phyloP scores from a whole-genome alignment of 352 stramenopile species.

The Plasmopara muralis region DNA sequence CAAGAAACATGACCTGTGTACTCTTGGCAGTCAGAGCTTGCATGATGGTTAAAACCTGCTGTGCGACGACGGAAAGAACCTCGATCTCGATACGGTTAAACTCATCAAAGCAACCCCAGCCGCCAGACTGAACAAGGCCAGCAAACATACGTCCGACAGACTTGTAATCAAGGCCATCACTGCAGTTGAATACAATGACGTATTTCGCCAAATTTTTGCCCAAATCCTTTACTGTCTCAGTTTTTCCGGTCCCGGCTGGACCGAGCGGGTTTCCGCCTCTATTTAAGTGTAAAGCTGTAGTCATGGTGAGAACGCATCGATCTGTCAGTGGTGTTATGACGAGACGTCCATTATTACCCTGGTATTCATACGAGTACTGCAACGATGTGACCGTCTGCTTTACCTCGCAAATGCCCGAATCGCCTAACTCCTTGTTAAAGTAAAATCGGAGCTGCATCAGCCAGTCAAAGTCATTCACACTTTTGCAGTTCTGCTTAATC shows the following conservation, averaged over 20 bases:
- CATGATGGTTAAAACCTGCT: slow-evolving; percentile 88
- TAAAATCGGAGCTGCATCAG: slow-evolving; percentile 86
- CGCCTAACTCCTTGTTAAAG: slow-evolving; percentile 78
- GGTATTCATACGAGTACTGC: slow-evolving; percentile 84
- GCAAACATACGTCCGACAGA: slow-evolving; percentile 91
- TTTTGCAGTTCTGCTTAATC: slow-evolving; percentile 91
- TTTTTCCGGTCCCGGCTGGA: slow-evolving; percentile 91
- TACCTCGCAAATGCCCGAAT: slow-evolving; percentile 78
- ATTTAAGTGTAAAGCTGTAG: slow-evolving; percentile 88
- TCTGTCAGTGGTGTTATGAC: slow-evolving; percentile 92
- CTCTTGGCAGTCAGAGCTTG: slow-evolving; percentile 76
- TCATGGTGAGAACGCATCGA: slow-evolving; percentile 91
- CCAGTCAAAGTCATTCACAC: slow-evolving; percentile 89
- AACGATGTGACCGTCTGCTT: slow-evolving; percentile 82
- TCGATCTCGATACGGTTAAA: slow-evolving; percentile 97
- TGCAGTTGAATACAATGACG: slow-evolving; percentile 94
- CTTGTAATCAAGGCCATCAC: slow-evolving; percentile 92
- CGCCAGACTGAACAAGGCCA: slow-evolving; percentile 88
- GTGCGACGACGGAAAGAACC: slow-evolving; percentile 90
- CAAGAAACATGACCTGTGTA: slow-evolving; percentile 77
- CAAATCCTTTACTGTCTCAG: slow-evolving; percentile 92
- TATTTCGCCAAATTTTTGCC: slow-evolving; percentile 93
- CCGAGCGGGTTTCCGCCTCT: slow-evolving; percentile 88
- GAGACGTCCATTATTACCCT: slow-evolving; percentile 83
- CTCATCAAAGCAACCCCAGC: slow-evolving; percentile 93